phyloP scores from a whole-genome alignment of 345 rosid species.

The Cochlearia excelsa region DNA sequence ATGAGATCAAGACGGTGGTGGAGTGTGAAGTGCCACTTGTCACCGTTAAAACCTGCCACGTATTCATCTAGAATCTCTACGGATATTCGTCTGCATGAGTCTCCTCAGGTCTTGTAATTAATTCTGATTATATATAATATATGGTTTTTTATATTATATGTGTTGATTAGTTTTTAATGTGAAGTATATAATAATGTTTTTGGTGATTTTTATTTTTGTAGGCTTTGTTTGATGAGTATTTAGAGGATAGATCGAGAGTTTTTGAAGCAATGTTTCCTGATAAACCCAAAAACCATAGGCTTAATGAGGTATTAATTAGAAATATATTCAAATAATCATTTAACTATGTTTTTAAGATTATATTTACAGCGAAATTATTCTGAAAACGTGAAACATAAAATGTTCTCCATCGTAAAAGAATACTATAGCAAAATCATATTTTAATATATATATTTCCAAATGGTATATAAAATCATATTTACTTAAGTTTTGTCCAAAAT shows the following conservation, averaged over 20 bases:
- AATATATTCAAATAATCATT: too few relatives aligned
- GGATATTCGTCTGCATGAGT: slow-evolving; percentile 65
- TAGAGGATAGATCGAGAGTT: slow-evolving; percentile 75
- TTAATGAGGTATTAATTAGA: slow-evolving; percentile 52
- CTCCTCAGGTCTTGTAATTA: slow-evolving; percentile 58
- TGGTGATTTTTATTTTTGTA: slow-evolving; percentile 19
- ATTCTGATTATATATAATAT: background rate
- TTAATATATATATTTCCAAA: too few relatives aligned
- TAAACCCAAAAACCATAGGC: slow-evolving; percentile 54
- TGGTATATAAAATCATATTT: too few relatives aligned
- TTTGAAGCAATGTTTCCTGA: slow-evolving; percentile 81
- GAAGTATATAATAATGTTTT: too few relatives aligned
- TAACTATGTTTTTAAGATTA: too few relatives aligned
- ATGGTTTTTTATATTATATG: background rate
- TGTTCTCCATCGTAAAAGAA: too few relatives aligned
- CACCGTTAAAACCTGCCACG: slow-evolving; percentile 43
- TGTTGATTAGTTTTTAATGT: too few relatives aligned
- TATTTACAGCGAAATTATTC: too few relatives aligned
- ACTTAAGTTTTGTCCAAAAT: too few relatives aligned
- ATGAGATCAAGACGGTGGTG: slow-evolving; percentile 34
- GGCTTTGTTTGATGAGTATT: slow-evolving; percentile 80
- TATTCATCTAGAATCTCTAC: slow-evolving; percentile 73
- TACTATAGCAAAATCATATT: too few relatives aligned
- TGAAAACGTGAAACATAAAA: too few relatives aligned
- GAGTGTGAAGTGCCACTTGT: slow-evolving; percentile 30